These are phyloP conservation scores for Diaporthe capsici DNA, from an alignment of 2,329 filamentous ascomycete species.

Conservation along the genomic window DNA sequence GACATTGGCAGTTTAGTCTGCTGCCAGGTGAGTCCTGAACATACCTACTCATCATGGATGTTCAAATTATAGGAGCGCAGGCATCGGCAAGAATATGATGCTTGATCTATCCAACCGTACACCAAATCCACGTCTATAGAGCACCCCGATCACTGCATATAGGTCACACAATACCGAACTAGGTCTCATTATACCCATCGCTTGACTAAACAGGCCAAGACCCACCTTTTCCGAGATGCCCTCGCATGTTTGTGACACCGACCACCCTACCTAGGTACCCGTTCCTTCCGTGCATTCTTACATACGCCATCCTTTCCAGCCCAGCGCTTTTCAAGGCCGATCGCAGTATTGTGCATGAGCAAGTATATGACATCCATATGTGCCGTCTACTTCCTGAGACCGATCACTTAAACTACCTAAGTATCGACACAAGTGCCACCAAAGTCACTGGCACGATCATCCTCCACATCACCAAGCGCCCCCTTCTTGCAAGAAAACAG, in stretches of 20 bases:
- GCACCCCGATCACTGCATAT: too few species aligned
- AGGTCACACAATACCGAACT: too few species aligned
- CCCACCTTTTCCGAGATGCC: neutral
- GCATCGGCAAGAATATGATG: neutral
- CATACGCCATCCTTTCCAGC: neutral
- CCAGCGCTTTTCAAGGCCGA: neutral
- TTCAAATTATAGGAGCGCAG: neutral
- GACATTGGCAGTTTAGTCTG: neutral
- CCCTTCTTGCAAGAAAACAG: neutral
- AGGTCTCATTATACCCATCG: neutral
- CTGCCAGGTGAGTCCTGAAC: too few species aligned
- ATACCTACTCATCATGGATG: too few species aligned
- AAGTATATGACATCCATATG: neutral
- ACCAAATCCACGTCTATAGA: too few species aligned
- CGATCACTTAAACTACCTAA: neutral
- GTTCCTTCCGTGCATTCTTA: too few species aligned
- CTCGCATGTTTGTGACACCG: neutral
- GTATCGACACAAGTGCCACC: neutral
- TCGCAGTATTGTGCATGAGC: neutral
- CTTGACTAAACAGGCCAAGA: neutral
- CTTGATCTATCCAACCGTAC: neutral
- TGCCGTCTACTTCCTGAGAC: neutral
- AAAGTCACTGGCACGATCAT: neutral
- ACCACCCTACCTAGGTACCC: too few species aligned
- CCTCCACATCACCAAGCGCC: neutral